phyloP scores from a whole-genome alignment of 2,329 filamentous ascomycete genomes.

The Scytalidium lignicola region DNA sequence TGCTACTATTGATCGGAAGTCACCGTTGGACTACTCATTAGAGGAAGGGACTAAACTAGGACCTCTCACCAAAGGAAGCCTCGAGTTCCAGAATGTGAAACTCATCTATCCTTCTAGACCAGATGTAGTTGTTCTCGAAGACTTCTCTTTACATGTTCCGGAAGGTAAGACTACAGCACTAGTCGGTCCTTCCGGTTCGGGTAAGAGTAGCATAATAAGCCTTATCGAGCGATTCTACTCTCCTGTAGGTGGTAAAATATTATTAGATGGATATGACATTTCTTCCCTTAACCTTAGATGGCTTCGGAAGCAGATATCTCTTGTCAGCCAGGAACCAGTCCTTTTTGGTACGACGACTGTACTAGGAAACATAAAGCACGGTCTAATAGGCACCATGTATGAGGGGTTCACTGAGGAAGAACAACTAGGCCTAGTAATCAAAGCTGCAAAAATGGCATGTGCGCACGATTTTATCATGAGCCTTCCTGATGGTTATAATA shows the following conservation, averaged over 20 bases:
- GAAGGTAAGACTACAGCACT: conserved; percentile 89
- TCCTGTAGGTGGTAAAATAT: conserved; percentile 19
- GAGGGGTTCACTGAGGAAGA: conserved; percentile 63
- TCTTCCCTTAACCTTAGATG: conserved; percentile 41
- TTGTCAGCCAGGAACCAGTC: conserved; percentile 77
- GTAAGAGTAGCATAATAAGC: conserved; percentile 60
- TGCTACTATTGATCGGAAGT: conserved; percentile 79
- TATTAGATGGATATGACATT: conserved; percentile 33
- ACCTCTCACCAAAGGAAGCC: conserved; percentile 59
- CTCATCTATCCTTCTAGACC: conserved; percentile 67
- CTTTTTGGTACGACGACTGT: conserved; percentile 66
- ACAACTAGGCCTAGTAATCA: conserved; percentile 63
- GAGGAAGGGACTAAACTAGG: conserved; percentile 67
- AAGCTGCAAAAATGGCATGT: conserved; percentile 81
- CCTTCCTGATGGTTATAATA: conserved; percentile 82
- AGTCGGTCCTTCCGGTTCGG: conserved; percentile 85
- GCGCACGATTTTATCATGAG: conserved; percentile 81
- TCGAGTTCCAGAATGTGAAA: conserved; percentile 62
- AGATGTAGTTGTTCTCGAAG: conserved; percentile 79
- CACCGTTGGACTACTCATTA: conserved; percentile 71
- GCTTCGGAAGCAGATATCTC: conserved; percentile 63
- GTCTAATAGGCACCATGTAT: conserved; percentile 73
- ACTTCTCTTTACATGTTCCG: conserved; percentile 69
- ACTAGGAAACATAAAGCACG: conserved; percentile 79
- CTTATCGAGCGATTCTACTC: conserved; percentile 45